Evolutionary conservation across 2,329 filamentous ascomycete species (phyloP), one percentile per base, ranked within the genome.

Genomic region (Thermomyces lanuginosus): DNA sequence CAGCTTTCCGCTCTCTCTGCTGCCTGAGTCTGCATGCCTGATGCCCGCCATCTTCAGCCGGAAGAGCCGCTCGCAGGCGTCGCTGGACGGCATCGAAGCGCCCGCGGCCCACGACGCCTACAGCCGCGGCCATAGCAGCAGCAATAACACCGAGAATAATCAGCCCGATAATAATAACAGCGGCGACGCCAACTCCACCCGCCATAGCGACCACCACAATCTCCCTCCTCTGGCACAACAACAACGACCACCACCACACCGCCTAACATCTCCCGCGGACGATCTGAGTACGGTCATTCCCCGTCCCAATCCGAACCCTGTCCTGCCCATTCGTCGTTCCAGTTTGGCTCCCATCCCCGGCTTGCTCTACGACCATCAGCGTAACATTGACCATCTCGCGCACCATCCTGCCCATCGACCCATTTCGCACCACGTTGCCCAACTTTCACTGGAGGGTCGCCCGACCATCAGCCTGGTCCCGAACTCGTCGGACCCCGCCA

Each of bases 31-130:
- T n/a, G n/a, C n/a, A n/a, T n/a, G n/a, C n/a, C n/a, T n/a, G 15
- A 32, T 32, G 30, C 30, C 30, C 30, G 29, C 30, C 12, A 26
- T 32, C 16, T 32, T 32, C 27, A 32, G 30, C 18, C 29, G 28
- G 28, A 32, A 29, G 27, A 32, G 26, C 30, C 30, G 30, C 26
- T 29, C 30, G 11, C 30, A 32, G 30, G 19, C 28, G 24, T 27
- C 19, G 18, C 16, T 17, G 22, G 28, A 24, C 24, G 20, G 10
- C 8, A 10, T 10, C 18, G 10, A 20, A 20, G 18, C 15, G 18
- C 21, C 17, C 9, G 23, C 23, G 8, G 21, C 26, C 18, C 11
- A 23, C 22, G 16, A 24, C 16, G 8, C 22, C 5, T 32, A 21
- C 16, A 19, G 24, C 16, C 24, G 18, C 5, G n/a, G n/a, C 16